These are phyloP conservation scores for Pythium coloratum DNA, from an alignment of 352 stramenopile species.

Conservation along the genomic window DNA sequence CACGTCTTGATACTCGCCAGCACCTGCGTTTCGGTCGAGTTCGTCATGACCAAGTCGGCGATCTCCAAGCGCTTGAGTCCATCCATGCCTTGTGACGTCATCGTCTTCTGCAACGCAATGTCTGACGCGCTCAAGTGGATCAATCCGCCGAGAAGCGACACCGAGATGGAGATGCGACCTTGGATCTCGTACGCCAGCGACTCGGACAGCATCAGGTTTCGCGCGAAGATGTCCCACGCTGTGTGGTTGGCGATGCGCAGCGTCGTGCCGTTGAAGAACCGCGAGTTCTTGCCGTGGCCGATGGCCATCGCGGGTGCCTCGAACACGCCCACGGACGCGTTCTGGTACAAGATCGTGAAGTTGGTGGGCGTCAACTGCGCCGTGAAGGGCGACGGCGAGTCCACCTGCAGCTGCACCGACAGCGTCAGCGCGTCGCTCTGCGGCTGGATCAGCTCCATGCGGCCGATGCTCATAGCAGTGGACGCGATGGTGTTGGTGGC, in stretches of 20 bases:
- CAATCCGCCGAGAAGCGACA: constrained; percentile 50
- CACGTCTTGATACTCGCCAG: constrained; percentile 77
- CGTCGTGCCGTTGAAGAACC: constrained; percentile 48
- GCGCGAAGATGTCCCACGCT: constrained; percentile 65
- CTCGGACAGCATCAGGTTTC: constrained; percentile 55
- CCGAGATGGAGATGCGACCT: constrained; percentile 47
- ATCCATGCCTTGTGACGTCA: constrained; percentile 64
- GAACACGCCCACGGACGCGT: constrained; percentile 45
- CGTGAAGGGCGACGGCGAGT: constrained; percentile 51
- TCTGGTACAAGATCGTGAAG: constrained; percentile 53
- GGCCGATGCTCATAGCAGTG: constrained; percentile 56
- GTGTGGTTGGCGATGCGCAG: constrained; percentile 57
- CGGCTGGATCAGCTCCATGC: constrained; percentile 60
- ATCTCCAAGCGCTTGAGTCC: constrained; percentile 70
- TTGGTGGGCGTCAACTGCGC: constrained; percentile 44
- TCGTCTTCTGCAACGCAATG: constrained; percentile 51
- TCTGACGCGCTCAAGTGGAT: constrained; percentile 47
- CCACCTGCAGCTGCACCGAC: constrained; percentile 48
- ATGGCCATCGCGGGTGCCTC: constrained; percentile 50
- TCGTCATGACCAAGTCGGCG: constrained; percentile 51
- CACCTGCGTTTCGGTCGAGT: constrained; percentile 60
- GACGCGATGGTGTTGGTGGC: constrained; percentile 56
- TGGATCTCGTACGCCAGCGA: constrained; percentile 53
- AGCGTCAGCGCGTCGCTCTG: constrained; percentile 35
- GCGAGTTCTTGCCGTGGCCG: constrained; percentile 44